Conservation (phyloP, 805 yeast species). For the Starmerella bacillaris region DNA sequence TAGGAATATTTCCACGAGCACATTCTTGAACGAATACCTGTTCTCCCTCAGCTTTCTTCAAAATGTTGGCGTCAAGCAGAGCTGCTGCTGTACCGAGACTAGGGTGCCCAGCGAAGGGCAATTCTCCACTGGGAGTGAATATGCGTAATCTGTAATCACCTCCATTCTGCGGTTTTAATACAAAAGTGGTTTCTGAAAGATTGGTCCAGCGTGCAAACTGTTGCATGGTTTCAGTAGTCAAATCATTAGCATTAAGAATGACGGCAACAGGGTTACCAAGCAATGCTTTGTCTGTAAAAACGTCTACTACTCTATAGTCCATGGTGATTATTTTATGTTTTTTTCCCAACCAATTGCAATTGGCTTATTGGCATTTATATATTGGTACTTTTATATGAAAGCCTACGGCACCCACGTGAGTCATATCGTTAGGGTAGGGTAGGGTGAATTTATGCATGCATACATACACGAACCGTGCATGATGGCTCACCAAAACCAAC, state of each 20-base stretch:
- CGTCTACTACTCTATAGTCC: constrained; percentile 24
- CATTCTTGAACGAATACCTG: constrained; percentile 12
- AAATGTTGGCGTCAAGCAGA: constrained; percentile 6
- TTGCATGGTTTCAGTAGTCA: constrained; percentile 29
- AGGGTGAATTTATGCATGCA: too few species aligned
- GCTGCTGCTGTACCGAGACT: constrained; percentile 30
- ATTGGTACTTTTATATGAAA: too few species aligned
- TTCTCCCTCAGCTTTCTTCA: constrained; percentile 8
- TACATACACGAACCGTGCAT: too few species aligned
- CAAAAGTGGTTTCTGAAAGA: constrained; percentile 40
- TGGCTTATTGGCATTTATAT: too few species aligned
- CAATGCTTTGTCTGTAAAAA: constrained; percentile 26
- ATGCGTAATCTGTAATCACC: constrained; percentile 36
- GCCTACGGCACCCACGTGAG: too few species aligned
- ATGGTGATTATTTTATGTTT: background rate
- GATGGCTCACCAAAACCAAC: too few species aligned
- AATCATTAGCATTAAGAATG: constrained; percentile 25
- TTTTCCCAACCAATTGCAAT: too few species aligned
- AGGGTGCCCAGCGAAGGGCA: constrained; percentile 52
- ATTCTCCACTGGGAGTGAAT: constrained; percentile 30
- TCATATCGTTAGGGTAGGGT: too few species aligned
- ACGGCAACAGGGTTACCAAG: constrained; percentile 44
- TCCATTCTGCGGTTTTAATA: constrained; percentile 18
- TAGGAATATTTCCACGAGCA: constrained; percentile 15
- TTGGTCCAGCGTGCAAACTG: constrained; percentile 42